A percentile compares a stretch with the other conserved stretches of the same genome.
Conservation (phyloP, 2,329 filamentous ascomycete species). For the Penicillium sp. region DNA sequence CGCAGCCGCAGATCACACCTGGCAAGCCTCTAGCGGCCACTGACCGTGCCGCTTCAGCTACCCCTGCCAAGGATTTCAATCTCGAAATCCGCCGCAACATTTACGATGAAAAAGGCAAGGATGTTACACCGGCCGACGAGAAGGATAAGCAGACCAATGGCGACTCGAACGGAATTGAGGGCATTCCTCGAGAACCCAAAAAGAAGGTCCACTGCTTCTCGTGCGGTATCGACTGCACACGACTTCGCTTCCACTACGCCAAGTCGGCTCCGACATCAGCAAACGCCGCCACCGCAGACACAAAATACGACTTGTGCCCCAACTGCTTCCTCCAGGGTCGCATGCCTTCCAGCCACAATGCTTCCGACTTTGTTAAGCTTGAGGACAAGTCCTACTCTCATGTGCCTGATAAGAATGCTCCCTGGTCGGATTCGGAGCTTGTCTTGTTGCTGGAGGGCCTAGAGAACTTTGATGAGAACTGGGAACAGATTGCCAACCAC, state of each 20-base stretch:
- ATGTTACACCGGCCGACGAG: constrained; percentile 64
- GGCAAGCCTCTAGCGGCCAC: constrained; percentile 63
- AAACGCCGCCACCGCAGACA: constrained; percentile 52
- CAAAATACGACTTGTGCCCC: constrained; percentile 83
- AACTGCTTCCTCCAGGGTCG: constrained; percentile 83
- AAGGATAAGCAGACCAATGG: constrained; percentile 66
- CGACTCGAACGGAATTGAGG: constrained; percentile 63
- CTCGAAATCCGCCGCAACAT: constrained; percentile 92
- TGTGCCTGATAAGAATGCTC: constrained; percentile 73
- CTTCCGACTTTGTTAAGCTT: constrained; percentile 77
- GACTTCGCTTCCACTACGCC: constrained; percentile 64
- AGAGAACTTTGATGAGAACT: constrained; percentile 92
- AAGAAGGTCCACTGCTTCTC: constrained; percentile 75
- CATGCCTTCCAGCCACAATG: constrained; percentile 71
- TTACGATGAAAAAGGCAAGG: constrained; percentile 86
- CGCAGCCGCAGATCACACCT: constrained; percentile 61
- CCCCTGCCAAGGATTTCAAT: constrained; percentile 75
- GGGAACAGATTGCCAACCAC: constrained; percentile 86
- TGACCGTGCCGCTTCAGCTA: constrained; percentile 63
- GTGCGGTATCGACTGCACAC: constrained; percentile 84
- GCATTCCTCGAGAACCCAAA: constrained; percentile 54
- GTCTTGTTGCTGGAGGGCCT: constrained; percentile 85
- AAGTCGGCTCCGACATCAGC: constrained; percentile 55
- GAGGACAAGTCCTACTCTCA: constrained; percentile 80
- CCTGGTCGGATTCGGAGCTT: constrained; percentile 87